Evolutionary conservation across 495 filamentous ascomycete species (phyloP).

Genomic region (Penicillium ochrochloron): DNA sequence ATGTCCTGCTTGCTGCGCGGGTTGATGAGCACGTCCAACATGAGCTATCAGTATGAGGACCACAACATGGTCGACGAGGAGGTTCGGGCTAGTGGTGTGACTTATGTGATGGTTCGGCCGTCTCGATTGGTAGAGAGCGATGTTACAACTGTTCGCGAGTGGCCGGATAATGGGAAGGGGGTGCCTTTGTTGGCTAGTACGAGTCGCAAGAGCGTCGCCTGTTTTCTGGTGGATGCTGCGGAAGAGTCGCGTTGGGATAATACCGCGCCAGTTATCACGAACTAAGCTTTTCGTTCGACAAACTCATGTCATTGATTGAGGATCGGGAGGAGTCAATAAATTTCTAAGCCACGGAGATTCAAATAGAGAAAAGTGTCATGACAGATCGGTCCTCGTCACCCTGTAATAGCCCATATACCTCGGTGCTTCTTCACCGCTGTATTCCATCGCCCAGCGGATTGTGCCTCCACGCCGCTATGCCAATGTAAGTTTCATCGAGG

Average conservation of each 20-base stretch:
- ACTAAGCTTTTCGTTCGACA: constrained; percentile 14
- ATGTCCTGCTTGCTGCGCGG: constrained; percentile 44
- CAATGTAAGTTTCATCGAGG: background rate
- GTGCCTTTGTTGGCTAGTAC: constrained; percentile 33
- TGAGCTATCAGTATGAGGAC: constrained; percentile 51
- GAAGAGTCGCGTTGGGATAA: constrained; percentile 29
- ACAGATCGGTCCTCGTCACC: background rate
- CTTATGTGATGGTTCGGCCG: constrained; percentile 50
- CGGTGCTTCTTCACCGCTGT: constrained; percentile 12
- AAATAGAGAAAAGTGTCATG: background rate
- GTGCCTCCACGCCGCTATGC: constrained; percentile 10
- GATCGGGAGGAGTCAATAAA: background rate
- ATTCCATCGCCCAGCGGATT: constrained; percentile 12
- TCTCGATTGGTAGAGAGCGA: constrained; percentile 39
- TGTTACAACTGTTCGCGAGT: constrained; percentile 26
- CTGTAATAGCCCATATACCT: background rate
- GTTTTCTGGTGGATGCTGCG: constrained; percentile 31
- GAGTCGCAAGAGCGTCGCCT: constrained; percentile 35
- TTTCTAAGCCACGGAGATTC: background rate
- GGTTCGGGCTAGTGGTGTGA: constrained; percentile 43
- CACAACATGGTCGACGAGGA: constrained; percentile 47
- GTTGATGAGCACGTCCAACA: constrained; percentile 50
- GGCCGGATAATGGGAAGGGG: constrained; percentile 35
- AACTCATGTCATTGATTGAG: background rate
- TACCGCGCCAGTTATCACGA: constrained; percentile 35